Base-by-base conservation (phyloP, 2,329 filamentous ascomycete species). In the Grosmannia huntii region DNA sequence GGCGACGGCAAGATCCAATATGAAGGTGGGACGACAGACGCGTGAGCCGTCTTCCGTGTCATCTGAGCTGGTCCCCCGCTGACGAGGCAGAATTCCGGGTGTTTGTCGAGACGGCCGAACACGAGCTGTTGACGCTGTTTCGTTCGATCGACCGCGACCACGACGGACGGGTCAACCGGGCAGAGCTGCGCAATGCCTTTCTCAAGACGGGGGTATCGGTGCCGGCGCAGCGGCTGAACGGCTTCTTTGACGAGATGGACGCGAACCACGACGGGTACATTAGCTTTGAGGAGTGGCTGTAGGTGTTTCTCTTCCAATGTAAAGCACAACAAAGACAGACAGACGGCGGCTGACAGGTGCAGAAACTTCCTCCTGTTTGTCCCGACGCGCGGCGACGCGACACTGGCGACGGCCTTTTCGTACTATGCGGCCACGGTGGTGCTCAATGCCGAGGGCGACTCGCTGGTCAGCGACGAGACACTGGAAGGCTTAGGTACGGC, bases 261-360 rank as follows among this genome's bases (percentile, higher is more conserved):
- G 80, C 82, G 68, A 92, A 99, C 73, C 82, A 86, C 65, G 91
- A 99, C 70, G 90, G 90, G 53, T 83, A 76, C 62, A 95, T 97
- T 65, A 90, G 80, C 62, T 97, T 95, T 72, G 85, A 90, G 64
- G 94, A 99, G 79, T 97, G 94, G 94, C 86, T 92, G 92, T 96
- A 83, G 73, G 86, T 59, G 9, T 52, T 5, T 16, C 6, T 27
- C 14, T 27, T 27, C 10, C 14, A 21, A 28, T 28, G 28, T 4
- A 4, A 28, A 28, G 28, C 31, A n/a, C 49, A 21, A n/a, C n/a
- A n/a, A n/a, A n/a, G n/a, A n/a, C n/a, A n/a, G n/a, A n/a, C n/a
- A n/a, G n/a, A n/a, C n/a, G n/a, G 44, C n/a, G 10, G 19, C 44
- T 52, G 16, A 38, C 41, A 5, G 14, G 4, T 21, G 52, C 68